Evolutionary conservation across 768 basidiomycete species (phyloP).

Genomic region (Amanita inopinata): DNA sequence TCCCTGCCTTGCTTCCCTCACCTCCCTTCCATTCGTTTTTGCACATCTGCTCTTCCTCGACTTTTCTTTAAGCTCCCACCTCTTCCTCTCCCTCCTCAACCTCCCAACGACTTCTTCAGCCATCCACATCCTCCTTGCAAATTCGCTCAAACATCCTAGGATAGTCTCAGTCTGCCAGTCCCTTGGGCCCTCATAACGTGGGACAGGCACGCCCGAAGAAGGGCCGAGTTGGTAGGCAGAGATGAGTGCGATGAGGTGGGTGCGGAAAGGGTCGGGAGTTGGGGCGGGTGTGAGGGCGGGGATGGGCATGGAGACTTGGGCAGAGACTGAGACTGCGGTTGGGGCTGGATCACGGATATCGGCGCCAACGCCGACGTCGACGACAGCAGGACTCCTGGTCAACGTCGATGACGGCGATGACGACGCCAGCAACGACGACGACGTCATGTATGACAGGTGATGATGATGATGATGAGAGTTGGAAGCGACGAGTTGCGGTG

Average conservation of each 20-base stretch:
- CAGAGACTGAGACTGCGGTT: constrained; percentile 19
- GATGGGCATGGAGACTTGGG: constrained; percentile 19
- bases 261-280: constrained; percentile 19
- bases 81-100: constrained; percentile 26
- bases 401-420: constrained; percentile 18
- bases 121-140: constrained; percentile 44
- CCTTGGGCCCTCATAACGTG: constrained; percentile 42
- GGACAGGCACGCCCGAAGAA: constrained; percentile 34
- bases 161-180: constrained; percentile 54
- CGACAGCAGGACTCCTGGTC: too few relatives aligned
- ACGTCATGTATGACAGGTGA: constrained; percentile 7
- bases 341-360: too few relatives aligned
- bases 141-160: constrained; percentile 36
- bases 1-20: background rate
- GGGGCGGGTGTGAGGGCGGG: constrained; percentile 13
- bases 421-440: constrained; percentile 19
- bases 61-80: constrained; percentile 16
- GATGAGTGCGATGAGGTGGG: constrained; percentile 47
- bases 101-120: constrained; percentile 39
- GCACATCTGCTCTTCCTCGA: constrained; percentile 18
- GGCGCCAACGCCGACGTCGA: too few relatives aligned
- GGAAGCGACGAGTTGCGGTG: too few relatives aligned
- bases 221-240: constrained; percentile 52
- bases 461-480: too few relatives aligned
- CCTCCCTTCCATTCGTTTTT: constrained; percentile 7